Percentiles rank a stretch among this genome's conserved stretches.
phyloP scores from a whole-genome alignment of 768 basidiomycete genomes.

The Amanita pallidorosea region DNA sequence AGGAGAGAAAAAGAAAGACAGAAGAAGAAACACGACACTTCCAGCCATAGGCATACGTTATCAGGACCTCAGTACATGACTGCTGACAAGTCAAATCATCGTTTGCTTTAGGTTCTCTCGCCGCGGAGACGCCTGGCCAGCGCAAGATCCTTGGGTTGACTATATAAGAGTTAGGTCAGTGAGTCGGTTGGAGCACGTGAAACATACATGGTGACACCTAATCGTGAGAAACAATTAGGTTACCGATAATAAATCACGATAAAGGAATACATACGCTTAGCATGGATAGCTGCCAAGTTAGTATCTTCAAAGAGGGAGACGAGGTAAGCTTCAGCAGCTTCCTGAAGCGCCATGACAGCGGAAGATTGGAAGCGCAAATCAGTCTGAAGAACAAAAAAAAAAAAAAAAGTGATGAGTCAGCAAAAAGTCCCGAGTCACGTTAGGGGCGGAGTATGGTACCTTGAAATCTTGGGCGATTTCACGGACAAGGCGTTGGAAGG shows the following conservation, averaged over 20 bases:
- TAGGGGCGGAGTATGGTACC: conserved; percentile 27
- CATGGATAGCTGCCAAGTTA: conserved; percentile 86
- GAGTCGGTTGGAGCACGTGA: conserved; percentile 1
- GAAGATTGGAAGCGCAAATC: conserved; percentile 95
- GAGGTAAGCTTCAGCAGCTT: conserved; percentile 85
- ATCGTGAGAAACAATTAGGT: neutral
- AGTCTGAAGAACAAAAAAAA: conserved; percentile 33
- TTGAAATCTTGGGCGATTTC: conserved; percentile 97
- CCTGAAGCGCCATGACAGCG: conserved; percentile 88
- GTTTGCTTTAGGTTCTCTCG: conserved; percentile 55
- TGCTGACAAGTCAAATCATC: neutral
- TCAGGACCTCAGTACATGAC: neutral
- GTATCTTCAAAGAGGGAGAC: conserved; percentile 84
- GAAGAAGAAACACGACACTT: neutral
- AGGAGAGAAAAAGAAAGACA: neutral
- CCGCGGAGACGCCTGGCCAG: conserved; percentile 80
- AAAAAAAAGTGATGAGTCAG: conserved; percentile 7
- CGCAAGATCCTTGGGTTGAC: conserved; percentile 85
- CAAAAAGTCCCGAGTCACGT: conserved; percentile 2
- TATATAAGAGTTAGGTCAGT: conserved; percentile 20
- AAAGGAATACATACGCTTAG: conserved; percentile 45
- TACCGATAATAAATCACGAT: neutral
- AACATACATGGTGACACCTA: conserved; percentile 49
- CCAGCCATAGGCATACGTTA: neutral
- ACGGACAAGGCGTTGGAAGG: conserved; percentile 97